Base-by-base conservation (phyloP, 345 rosid genomes). In the Cochlearia excelsa region DNA sequence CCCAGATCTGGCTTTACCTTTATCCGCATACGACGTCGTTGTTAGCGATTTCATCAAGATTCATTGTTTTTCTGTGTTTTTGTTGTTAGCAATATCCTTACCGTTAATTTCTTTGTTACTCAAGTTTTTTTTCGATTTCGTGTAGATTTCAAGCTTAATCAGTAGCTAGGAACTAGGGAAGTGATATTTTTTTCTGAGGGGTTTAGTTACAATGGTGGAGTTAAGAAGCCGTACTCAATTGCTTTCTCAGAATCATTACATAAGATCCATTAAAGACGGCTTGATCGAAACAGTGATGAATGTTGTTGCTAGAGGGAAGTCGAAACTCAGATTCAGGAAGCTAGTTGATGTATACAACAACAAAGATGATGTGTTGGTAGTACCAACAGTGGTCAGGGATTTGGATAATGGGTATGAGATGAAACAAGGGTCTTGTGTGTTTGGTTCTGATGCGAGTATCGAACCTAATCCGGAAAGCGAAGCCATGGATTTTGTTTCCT, bases 301-400 rank as follows among this genome's bases (percentile, higher is more conserved):
- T 69, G 67, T 67, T 28, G 61, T 34, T 54, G 65, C 40, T 3
- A 66, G 6, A 44, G 78, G 88, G 16, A 77, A 71, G 65, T 76
- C 88, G 10, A 74, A 68, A 5, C 81, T 78, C 38, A 76, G 46
- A 46, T 72, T 81, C 55, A 85, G 73, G 76, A 56, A 65, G 34
- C 53, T 87, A 41, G 39, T 52, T 47, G 85, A 81, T 49, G 6
- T 87, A 38, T 84, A 81, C 45, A 10, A 30, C 56, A 30, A 8
- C 5, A 30, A 11, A 26, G 61, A 9, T 57, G 68, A 38, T 33
- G 39, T 38, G 47, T 16, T 57, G 23, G 23, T 16, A 16, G 23
- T 16, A 16, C 1, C 40, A 37, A 6, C 5, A 37, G 58, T 71
- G 42, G 75, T 76, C 40, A 71, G 70, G 40, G 70, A 71, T 3